Evolutionary conservation across 495 filamentous ascomycete species (phyloP).

Genomic region (Penicillium verhagenii): DNA sequence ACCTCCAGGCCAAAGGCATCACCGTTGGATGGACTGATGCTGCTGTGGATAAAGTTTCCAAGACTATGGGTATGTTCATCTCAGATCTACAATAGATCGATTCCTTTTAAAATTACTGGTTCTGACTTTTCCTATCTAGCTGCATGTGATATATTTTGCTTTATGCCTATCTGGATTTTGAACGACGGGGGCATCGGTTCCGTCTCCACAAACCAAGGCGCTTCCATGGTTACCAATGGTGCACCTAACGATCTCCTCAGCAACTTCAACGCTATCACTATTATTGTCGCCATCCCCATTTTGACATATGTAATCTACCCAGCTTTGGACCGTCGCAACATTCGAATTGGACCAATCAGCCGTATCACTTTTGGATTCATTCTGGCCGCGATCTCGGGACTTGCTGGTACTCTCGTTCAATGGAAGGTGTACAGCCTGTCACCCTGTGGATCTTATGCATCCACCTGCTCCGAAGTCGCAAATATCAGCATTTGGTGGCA

Average conservation of each 20-base stretch:
- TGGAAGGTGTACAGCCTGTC: slow-evolving; percentile 57
- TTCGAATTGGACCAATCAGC: slow-evolving; percentile 61
- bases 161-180: slow-evolving; percentile 50
- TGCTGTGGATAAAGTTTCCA: slow-evolving; percentile 46
- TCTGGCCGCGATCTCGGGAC: slow-evolving; percentile 53
- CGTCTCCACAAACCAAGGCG: slow-evolving; percentile 50
- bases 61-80: slow-evolving; percentile 33
- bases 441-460: slow-evolving; percentile 53
- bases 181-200: slow-evolving; percentile 52
- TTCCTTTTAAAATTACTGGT: not conserved
- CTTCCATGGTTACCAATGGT: slow-evolving; percentile 63
- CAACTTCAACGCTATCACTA: slow-evolving; percentile 69
- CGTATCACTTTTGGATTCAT: slow-evolving; percentile 67
- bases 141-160: slow-evolving; percentile 56
- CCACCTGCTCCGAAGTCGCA: slow-evolving; percentile 42
- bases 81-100: not conserved
- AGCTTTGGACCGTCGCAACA: slow-evolving; percentile 47
- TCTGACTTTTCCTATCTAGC: slow-evolving; percentile 4
- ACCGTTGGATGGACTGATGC: slow-evolving; percentile 46
- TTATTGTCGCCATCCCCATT: slow-evolving; percentile 64
- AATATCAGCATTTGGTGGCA: slow-evolving; percentile 57
- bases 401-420: slow-evolving; percentile 63
- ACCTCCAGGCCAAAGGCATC: slow-evolving; percentile 50
- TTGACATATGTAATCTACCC: slow-evolving; percentile 66
- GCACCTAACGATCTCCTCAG: slow-evolving; percentile 68